phyloP scores from a whole-genome alignment of 768 basidiomycete genomes.

The Tricholoma sp. region DNA sequence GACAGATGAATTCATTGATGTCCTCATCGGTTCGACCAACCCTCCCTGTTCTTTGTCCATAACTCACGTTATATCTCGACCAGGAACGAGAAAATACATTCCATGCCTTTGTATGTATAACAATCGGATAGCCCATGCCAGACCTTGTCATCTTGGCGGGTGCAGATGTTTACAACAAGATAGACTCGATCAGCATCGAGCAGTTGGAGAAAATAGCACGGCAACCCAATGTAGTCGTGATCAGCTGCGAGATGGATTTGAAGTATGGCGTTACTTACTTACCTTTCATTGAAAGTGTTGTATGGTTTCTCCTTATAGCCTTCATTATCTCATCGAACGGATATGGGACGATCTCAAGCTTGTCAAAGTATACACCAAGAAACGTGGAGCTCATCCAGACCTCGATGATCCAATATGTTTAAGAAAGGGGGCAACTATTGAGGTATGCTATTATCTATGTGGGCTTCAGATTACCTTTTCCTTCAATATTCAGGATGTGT shows the following conservation, averaged over 20 bases:
- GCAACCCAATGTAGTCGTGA: constrained; percentile 83
- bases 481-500: constrained; percentile 58
- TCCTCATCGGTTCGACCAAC: constrained; percentile 70
- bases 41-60: neutral
- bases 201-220: constrained; percentile 79
- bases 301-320: constrained; percentile 31
- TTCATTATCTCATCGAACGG: constrained; percentile 68
- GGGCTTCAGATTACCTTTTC: neutral
- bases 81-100: constrained; percentile 91
- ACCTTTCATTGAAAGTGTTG: neutral
- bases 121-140: neutral
- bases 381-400: constrained; percentile 92
- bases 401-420: constrained; percentile 87
- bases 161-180: constrained; percentile 93
- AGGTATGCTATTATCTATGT: constrained; percentile 40
- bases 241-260: constrained; percentile 91
- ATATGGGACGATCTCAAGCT: constrained; percentile 79
- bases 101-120: constrained; percentile 75
- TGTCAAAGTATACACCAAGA: constrained; percentile 95
- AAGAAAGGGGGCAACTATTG: constrained; percentile 88
- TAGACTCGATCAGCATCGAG: constrained; percentile 83
- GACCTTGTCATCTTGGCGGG: neutral
- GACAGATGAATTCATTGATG: constrained; percentile 96
- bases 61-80: neutral
- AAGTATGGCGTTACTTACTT: constrained; percentile 49